Evolutionary conservation across 768 basidiomycete species (phyloP).

Genomic region (Glaciozyma martinii): DNA sequence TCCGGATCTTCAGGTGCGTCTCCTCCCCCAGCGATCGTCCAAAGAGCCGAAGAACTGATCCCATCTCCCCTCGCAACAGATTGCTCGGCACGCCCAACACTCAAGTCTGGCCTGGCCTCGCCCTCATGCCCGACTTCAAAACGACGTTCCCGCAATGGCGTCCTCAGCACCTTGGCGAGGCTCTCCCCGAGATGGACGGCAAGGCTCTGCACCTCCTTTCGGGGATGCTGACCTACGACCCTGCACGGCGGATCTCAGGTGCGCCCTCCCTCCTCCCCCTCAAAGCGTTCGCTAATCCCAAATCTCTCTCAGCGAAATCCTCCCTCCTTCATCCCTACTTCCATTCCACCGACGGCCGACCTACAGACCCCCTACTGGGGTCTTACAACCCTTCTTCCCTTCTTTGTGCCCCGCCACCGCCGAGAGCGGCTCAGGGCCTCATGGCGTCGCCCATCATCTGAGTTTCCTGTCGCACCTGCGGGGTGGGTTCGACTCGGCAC

Average conservation of each 20-base stretch:
- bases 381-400: not conserved
- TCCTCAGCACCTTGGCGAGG: conserved; percentile 51
- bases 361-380: not conserved
- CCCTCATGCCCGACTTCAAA: conserved; percentile 85
- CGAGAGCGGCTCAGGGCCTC: not conserved
- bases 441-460: conserved; percentile 3
- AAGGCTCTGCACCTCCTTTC: conserved; percentile 20
- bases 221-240: conserved; percentile 29
- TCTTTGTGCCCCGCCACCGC: not conserved
- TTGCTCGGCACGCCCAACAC: conserved; percentile 89
- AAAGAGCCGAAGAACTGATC: not conserved
- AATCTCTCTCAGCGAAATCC: conserved; percentile 15
- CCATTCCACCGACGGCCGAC: not conserved
- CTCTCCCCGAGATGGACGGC: conserved; percentile 31
- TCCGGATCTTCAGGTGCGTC: conserved; percentile 90
- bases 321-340: conserved; percentile 27
- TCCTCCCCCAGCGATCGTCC: no score
- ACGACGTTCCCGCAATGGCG: conserved; percentile 93
- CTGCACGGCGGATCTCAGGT: conserved; percentile 27
- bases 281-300: no score
- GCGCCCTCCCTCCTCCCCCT: not conserved
- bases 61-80: conserved; percentile 43
- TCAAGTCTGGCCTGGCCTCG: conserved; percentile 81
- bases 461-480: not conserved
- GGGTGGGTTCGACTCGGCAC: no score